phyloP scores from a whole-genome alignment of 148 eudicot species.

The Bassia scoparia region DNA sequence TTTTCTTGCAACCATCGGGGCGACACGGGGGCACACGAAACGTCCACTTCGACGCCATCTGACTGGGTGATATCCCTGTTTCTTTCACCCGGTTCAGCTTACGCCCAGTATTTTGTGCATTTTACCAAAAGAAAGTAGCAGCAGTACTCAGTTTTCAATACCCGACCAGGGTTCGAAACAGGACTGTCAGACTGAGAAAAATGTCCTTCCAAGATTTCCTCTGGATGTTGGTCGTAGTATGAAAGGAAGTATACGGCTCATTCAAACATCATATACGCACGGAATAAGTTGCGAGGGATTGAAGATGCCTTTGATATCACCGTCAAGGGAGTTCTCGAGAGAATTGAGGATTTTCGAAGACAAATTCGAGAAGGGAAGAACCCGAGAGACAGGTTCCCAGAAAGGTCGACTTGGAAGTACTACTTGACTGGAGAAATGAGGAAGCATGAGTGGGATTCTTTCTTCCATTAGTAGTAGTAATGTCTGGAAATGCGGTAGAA shows the following conservation, averaged over 20 bases:
- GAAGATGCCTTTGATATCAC: constrained; percentile 37
- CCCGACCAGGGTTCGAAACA: constrained; percentile 4
- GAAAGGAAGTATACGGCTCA: constrained; percentile 31
- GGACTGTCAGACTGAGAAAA: constrained; percentile 16
- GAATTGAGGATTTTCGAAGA: constrained; percentile 26
- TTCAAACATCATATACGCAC: constrained; percentile 26
- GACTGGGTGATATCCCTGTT: too few species aligned
- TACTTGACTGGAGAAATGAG: background rate
- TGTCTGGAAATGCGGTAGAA: too few species aligned
- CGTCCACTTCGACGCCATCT: constrained; percentile 48
- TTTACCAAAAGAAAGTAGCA: constrained; percentile 26
- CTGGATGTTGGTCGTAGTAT: constrained; percentile 10
- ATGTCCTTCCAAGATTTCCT: constrained; percentile 10
- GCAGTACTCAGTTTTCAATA: constrained; percentile 32
- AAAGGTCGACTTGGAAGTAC: background rate
- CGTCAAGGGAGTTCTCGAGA: constrained; percentile 22
- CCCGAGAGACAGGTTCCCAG: constrained; percentile 6
- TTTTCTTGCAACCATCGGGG: constrained; percentile 48
- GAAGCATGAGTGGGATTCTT: background rate
- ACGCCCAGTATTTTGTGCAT: constrained; percentile 37
- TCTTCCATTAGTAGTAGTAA: too few species aligned
- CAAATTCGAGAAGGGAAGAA: too few species aligned
- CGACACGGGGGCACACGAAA: constrained; percentile 36
- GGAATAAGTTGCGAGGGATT: constrained; percentile 8
- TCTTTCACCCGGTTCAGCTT: constrained; percentile 45